Base-by-base conservation (phyloP, 2,329 filamentous ascomycete genomes). In the Cadophora luteo-olivacea region DNA sequence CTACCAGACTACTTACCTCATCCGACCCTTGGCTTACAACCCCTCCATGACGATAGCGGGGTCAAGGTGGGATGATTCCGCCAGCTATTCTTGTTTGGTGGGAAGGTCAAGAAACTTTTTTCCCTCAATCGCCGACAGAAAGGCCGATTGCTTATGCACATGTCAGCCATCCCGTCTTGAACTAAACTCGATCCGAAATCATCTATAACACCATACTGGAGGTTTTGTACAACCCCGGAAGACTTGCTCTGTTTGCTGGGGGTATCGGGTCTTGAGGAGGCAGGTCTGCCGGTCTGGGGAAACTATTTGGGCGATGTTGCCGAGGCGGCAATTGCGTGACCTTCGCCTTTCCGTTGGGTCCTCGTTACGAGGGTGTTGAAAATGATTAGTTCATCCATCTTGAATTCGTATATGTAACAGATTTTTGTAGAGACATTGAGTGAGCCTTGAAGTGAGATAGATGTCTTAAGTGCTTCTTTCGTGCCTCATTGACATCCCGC, bases 11-110 rank as follows among this genome's bases (percentile, higher is more conserved):
- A 48, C 58, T 61, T 48, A 61, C 58, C 58, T 45, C 41, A 61
- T 11, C 57, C 11, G 22, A 49, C 45, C n/a, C 45, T 22, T 49
- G 45, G 45, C 45, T 49, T 5, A 9, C 45, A 48, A 45, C 41
- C 45, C 45, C 61, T 51, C 48, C 41, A 63, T 54, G 61, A 63
- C 29, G 48, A 63, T 63, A 52, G 61, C 32, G 48, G 60, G 60
- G 60, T 29, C 22, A 61, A 16, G 22, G 36, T 41, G 36, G 41
- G 41, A 45, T 45, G 41, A 45, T 38, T 11, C 11, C 41, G 41
- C 11, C 41, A 45, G 41, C 41, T 19, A 45, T 22, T 29, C 29
- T 29, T 29, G 29, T 29, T 22, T 49, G 45, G 45, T 22, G 5
- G 5, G 45, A 11, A n/a, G 16, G 16, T 9, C n/a, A 49, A 11